A percentile compares a stretch with the other conserved stretches of the same genome.
These are phyloP conservation scores for Psilocybe mexicana DNA, from an alignment of 1,284 basidiomycete genomes.

Conservation along the genomic window DNA sequence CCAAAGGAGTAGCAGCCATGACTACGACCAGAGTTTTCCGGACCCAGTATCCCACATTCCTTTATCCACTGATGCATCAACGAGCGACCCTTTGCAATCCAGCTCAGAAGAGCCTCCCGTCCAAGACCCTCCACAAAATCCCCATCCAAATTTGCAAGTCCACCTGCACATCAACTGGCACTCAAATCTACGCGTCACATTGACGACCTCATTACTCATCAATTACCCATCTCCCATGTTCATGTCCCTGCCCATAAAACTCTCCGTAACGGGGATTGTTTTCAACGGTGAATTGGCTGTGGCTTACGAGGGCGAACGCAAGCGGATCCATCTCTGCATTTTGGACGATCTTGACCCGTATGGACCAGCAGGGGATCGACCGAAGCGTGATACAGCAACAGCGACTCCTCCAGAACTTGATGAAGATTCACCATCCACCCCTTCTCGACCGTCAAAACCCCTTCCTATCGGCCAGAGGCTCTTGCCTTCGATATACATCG, in stretches of 20 bases:
- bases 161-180: conserved; percentile 77
- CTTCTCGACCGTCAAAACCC: conserved; percentile 51
- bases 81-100: conserved; percentile 22
- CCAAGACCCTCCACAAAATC: conserved; percentile 32
- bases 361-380: conserved; percentile 59
- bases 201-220: conserved; percentile 92
- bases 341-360: conserved; percentile 85
- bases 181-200: conserved; percentile 76
- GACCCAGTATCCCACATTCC: conserved; percentile 6
- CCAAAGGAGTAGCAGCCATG: conserved; percentile 15
- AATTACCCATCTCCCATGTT: conserved; percentile 95
- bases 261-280: conserved; percentile 86
- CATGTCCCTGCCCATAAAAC: conserved; percentile 94
- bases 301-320: conserved; percentile 85
- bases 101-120: conserved; percentile 17
- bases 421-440: conserved; percentile 34
- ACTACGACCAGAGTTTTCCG: conserved; percentile 12
- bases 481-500: conserved; percentile 90
- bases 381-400: conserved; percentile 43
- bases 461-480: conserved; percentile 81
- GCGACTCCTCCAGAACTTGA: conserved; percentile 42
- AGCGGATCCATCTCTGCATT: conserved; percentile 85
- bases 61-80: conserved; percentile 15
- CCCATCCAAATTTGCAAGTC: conserved; percentile 71
- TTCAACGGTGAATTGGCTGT: conserved; percentile 88